Conservation (phyloP, 2,329 filamentous ascomycete genomes). For the Aspergillus aculeatus region DNA sequence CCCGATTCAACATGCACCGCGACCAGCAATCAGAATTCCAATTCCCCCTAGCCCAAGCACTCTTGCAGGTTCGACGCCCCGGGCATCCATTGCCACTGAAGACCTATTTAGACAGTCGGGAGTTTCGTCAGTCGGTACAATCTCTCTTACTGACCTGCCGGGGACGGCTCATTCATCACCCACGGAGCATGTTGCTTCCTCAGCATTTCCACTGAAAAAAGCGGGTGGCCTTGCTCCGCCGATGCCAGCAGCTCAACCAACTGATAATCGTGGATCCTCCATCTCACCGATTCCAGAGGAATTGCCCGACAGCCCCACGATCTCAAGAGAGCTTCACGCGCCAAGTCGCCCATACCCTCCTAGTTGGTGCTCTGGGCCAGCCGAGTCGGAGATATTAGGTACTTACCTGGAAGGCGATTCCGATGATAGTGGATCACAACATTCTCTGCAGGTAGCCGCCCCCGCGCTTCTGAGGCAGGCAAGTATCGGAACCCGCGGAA, state of each 20-base stretch:
- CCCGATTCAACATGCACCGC: slow-evolving; percentile 19
- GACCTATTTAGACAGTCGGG: slow-evolving; percentile 30
- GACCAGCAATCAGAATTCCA: slow-evolving; percentile 19
- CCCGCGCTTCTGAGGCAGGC: slow-evolving; percentile 39
- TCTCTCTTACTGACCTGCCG: slow-evolving; percentile 31
- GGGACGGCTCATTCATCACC: slow-evolving; percentile 21
- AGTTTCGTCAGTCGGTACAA: slow-evolving; percentile 24
- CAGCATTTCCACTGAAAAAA: slow-evolving; percentile 25
- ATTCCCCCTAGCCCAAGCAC: slow-evolving; percentile 22
- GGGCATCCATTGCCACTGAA: slow-evolving; percentile 29
- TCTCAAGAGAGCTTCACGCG: slow-evolving; percentile 59
- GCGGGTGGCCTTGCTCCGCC: slow-evolving; percentile 31
- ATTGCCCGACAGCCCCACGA: slow-evolving; percentile 53
- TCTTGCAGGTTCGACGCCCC: slow-evolving; percentile 24
- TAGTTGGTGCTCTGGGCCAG: slow-evolving; percentile 58
- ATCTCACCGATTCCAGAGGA: slow-evolving; percentile 78
- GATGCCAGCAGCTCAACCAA: slow-evolving; percentile 28
- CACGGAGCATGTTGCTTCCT: slow-evolving; percentile 16
- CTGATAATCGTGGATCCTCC: slow-evolving; percentile 63
- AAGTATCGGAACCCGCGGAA: slow-evolving; percentile 44
- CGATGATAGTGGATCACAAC: slow-evolving; percentile 20
- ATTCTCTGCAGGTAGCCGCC: slow-evolving; percentile 21
- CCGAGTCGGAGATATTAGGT: slow-evolving; percentile 48
- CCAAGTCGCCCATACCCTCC: slow-evolving; percentile 72
- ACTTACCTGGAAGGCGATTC: slow-evolving; percentile 33